A percentile compares a stretch with the other conserved stretches of the same genome.
Conservation (phyloP, 2,329 filamentous ascomycete species). For the Fusarium subtropicale region DNA sequence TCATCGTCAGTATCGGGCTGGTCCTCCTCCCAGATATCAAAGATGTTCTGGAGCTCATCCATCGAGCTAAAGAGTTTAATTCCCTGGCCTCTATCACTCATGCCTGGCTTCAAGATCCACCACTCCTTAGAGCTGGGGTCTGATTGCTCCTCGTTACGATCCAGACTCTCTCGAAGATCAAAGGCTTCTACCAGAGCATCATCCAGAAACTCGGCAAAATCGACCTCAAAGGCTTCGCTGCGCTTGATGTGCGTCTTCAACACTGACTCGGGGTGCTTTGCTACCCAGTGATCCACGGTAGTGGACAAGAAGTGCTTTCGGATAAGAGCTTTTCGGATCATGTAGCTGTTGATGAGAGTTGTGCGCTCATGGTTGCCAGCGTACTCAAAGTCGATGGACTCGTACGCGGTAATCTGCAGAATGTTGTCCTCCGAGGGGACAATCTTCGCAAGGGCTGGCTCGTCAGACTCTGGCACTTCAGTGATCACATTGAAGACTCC, state of each 20-base stretch:
- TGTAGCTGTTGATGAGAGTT: constrained; percentile 85
- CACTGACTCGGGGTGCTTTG: constrained; percentile 80
- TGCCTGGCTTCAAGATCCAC: constrained; percentile 98
- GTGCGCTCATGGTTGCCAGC: constrained; percentile 70
- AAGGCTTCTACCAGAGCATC: constrained; percentile 92
- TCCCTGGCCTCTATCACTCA: constrained; percentile 96
- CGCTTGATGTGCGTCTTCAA: constrained; percentile 79
- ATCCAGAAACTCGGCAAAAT: constrained; percentile 96
- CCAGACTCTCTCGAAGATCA: constrained; percentile 83
- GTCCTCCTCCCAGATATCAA: constrained; percentile 88
- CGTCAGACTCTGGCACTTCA: constrained; percentile 51
- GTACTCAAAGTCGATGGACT: constrained; percentile 85
- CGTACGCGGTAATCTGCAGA: constrained; percentile 88
- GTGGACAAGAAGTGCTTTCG: constrained; percentile 92
- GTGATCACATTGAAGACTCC: constrained; percentile 66
- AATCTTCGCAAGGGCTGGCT: constrained; percentile 53
- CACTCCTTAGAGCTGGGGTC: constrained; percentile 71
- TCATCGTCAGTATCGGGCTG: constrained; percentile 73
- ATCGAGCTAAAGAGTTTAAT: constrained; percentile 90
- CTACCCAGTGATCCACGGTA: constrained; percentile 85
- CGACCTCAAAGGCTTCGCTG: constrained; percentile 89
- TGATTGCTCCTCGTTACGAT: constrained; percentile 64
- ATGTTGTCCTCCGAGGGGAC: constrained; percentile 59
- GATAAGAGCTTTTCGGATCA: constrained; percentile 96
- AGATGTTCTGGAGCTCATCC: constrained; percentile 85